phyloP scores from a whole-genome alignment of 2,329 filamentous ascomycete species.

The Apiospora marii region DNA sequence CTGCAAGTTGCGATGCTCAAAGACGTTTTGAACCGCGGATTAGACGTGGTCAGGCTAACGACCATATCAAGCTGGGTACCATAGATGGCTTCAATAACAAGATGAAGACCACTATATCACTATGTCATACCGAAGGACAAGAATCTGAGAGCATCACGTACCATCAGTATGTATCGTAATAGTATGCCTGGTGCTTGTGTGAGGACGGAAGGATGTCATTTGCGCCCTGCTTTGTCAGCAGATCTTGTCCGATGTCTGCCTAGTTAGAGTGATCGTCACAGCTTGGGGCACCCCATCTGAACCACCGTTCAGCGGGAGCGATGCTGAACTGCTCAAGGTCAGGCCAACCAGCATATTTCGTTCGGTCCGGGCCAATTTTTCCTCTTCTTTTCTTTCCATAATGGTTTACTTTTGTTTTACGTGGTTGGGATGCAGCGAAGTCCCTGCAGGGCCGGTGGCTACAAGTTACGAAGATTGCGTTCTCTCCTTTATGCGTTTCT shows the following conservation, averaged over 20 bases:
- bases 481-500: conserved; percentile 14
- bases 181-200: neutral
- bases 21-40: neutral
- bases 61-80: neutral
- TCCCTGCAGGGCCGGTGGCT: neutral
- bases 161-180: neutral
- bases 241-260: neutral
- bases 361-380: neutral
- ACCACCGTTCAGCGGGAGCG: conserved; percentile 1
- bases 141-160: neutral
- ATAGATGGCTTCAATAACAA: neutral
- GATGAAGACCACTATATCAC: neutral
- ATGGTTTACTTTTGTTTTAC: neutral
- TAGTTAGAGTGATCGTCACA: neutral
- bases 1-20: neutral
- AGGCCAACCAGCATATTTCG: neutral
- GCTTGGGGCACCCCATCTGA: conserved; percentile 8
- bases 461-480: neutral
- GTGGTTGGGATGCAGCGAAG: neutral
- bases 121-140: neutral
- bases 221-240: conserved; percentile 19
- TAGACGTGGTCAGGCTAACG: neutral
- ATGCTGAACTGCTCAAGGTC: neutral
- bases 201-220: neutral
- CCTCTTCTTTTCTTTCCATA: neutral